Conservation (phyloP, 352 stramenopile species). For the Pythium folliculosum region DNA sequence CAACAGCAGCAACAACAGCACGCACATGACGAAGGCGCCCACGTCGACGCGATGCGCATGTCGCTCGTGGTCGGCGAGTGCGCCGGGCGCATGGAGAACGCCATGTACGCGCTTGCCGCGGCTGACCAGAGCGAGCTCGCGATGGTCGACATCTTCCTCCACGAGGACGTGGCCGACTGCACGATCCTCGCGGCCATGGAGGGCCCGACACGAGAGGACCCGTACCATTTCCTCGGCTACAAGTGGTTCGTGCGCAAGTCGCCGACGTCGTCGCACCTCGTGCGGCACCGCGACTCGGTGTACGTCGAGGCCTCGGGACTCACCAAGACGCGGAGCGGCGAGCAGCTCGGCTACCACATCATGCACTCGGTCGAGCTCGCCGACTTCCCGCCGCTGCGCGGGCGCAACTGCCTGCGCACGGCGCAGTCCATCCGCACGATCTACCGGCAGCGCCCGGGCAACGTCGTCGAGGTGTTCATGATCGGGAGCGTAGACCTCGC, state of each 20-base stretch:
- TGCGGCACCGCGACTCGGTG: constrained; percentile 46
- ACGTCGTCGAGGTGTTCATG: constrained; percentile 31
- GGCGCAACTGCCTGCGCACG: constrained; percentile 32
- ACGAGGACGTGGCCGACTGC: constrained; percentile 32
- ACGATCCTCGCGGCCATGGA: constrained; percentile 28
- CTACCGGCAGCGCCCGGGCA: constrained; percentile 21
- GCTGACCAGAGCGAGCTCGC: constrained; percentile 19
- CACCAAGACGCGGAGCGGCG: constrained; percentile 32
- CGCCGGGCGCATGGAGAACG: constrained; percentile 28
- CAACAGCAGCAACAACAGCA: background rate
- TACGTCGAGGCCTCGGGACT: constrained; percentile 43
- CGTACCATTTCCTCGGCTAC: constrained; percentile 30
- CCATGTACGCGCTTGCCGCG: constrained; percentile 22
- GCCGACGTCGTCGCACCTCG: constrained; percentile 25
- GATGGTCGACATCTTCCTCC: constrained; percentile 29
- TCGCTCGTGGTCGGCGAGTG: constrained; percentile 25
- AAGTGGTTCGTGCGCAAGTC: constrained; percentile 37
- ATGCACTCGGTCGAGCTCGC: constrained; percentile 48
- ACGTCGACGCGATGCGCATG: constrained; percentile 18
- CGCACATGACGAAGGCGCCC: constrained; percentile 4
- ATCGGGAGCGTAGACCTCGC: constrained; percentile 21
- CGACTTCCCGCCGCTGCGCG: constrained; percentile 34
- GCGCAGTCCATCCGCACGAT: constrained; percentile 32
- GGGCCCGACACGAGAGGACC: constrained; percentile 19
- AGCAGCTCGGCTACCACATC: constrained; percentile 48